Evolutionary conservation across 352 stramenopile genomes (phyloP), one percentile per base, ranked within the genome.

Genomic region (Pythium coloratum): DNA sequence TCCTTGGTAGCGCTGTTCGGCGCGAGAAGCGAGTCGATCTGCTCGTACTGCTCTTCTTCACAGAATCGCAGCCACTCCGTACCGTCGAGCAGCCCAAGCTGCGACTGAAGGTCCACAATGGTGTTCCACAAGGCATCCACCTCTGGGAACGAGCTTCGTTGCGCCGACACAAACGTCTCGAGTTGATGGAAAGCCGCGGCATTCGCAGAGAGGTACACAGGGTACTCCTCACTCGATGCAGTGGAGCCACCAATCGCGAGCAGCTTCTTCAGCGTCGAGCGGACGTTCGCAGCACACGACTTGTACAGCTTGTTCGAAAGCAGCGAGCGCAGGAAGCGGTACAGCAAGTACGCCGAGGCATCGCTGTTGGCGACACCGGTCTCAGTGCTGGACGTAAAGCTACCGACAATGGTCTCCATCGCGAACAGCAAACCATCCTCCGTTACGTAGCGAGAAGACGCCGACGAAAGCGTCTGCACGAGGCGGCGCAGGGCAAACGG

Each of bases 41-140:
- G 59, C 8, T 58, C 65, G 66, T 82, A 91, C 63, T 91, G 76
- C 34, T 91, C 81, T 61, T 82, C 59, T 60, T 94, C 84, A 30
- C 81, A 90, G 58, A 94, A 94, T 34, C 76, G 71, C 53, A 91
- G 49, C 82, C 84, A 92, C 61, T 88, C 75, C 42, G 82, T 73
- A 9, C 81, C 78, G 53, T 89, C 76, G 26, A 91, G 59, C 44
- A 91, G 26, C 55, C 88, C 73, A 2, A 92, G 67, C 6, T 84
- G 80, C 24, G 47, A 55, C 53, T 91, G 82, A 14, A 66, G 47
- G 8, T 68, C 54, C 12, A 78, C 12, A 24, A 91, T 70, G 16
- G 71, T 70, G 4, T 67, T 28, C 82, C 80, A 92, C 28, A 80
- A 51, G 26, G 3, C 53, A 1, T 83, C 67, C 3, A 84, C 62